A percentile compares a stretch with the other conserved stretches of the same genome.
These are phyloP conservation scores for Vicia faba DNA, from an alignment of 306 rosid genomes.

Conservation along the genomic window DNA sequence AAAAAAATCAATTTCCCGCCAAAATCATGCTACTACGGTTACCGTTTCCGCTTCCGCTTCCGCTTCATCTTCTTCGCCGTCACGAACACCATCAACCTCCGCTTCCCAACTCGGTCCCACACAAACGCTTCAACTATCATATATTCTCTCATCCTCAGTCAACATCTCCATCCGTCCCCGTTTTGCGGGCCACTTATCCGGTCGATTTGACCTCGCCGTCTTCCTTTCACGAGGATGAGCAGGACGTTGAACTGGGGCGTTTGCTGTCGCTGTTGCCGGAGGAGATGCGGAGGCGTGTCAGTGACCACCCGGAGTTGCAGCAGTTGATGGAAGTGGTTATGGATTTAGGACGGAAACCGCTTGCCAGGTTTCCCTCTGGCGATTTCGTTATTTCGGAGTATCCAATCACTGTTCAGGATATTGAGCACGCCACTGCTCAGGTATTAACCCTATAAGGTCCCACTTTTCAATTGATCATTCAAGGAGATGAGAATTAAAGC, in stretches of 20 bases:
- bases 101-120: constrained; percentile 32
- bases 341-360: constrained; percentile 95
- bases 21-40: constrained; percentile 61
- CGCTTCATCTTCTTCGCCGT: constrained; percentile 33
- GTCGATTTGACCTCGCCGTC: constrained; percentile 33
- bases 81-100: constrained; percentile 35
- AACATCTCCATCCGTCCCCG: constrained; percentile 39
- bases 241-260: constrained; percentile 69
- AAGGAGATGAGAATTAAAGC: constrained; percentile 12
- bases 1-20: constrained; percentile 56
- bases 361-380: constrained; percentile 88
- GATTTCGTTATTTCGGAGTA: constrained; percentile 73
- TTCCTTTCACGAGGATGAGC: constrained; percentile 53
- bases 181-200: constrained; percentile 38
- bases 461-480: constrained; percentile 6
- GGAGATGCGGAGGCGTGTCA: constrained; percentile 72
- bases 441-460: constrained; percentile 37
- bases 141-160: constrained; percentile 30
- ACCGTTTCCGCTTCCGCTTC: constrained; percentile 42
- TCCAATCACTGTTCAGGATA: constrained; percentile 68
- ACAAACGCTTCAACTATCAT: constrained; percentile 39
- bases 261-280: constrained; percentile 74
- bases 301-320: constrained; percentile 69
- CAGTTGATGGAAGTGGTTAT: constrained; percentile 82
- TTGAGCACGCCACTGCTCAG: constrained; percentile 83